Evolutionary conservation across 768 basidiomycete species (phyloP).

Genomic region (Phylloporus arenicola): DNA sequence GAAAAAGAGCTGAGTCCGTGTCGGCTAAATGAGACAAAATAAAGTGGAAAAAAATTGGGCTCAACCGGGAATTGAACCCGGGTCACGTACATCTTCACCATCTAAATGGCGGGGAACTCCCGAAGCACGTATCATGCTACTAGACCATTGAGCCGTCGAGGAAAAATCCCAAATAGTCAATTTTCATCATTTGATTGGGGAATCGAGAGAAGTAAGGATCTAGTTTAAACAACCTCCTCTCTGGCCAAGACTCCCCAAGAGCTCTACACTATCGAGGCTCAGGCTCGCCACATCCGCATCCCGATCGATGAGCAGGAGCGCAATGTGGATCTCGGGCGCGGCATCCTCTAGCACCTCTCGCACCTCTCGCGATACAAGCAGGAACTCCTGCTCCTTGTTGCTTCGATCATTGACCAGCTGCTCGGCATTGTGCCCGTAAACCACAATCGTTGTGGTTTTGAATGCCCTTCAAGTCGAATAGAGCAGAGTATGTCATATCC

Average conservation of each 20-base stretch:
- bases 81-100: constrained; percentile 34
- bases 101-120: constrained; percentile 19
- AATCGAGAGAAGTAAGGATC: too few relatives aligned
- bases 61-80: constrained; percentile 35
- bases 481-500: background rate
- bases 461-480: background rate
- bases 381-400: too few relatives aligned
- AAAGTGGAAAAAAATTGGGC: constrained; percentile 13
- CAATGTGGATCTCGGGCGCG: background rate
- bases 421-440: too few relatives aligned
- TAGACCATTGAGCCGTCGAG: constrained; percentile 28
- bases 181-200: background rate
- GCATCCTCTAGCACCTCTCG: too few relatives aligned
- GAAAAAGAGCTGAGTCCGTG: background rate
- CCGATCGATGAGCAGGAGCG: background rate
- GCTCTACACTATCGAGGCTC: background rate
- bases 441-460: too few relatives aligned
- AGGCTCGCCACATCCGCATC: constrained; percentile 1
- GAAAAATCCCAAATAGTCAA: background rate
- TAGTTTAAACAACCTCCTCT: constrained; percentile 1
- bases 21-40: background rate
- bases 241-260: background rate
- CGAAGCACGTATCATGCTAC: constrained; percentile 35
- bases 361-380: background rate
- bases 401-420: too few relatives aligned